A percentile compares a stretch with the other conserved stretches of the same genome.
These are phyloP conservation scores for Phytophthora cactorum DNA, from an alignment of 352 stramenopile species.

Conservation along the genomic window DNA sequence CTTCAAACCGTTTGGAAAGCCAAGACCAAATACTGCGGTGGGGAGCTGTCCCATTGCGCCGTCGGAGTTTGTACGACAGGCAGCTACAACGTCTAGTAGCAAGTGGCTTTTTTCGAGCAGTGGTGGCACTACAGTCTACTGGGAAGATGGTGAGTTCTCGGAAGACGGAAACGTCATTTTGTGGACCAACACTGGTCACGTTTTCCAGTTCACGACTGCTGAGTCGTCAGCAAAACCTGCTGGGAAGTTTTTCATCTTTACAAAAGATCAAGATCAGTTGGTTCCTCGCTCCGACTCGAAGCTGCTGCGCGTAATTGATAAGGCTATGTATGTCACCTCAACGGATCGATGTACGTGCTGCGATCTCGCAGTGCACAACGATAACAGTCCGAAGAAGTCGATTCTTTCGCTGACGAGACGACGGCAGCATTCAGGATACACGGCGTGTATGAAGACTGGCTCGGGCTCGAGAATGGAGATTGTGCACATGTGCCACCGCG, in stretches of 20 bases:
- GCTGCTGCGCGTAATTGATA: slow-evolving; percentile 53
- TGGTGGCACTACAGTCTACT: slow-evolving; percentile 39
- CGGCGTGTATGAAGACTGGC: slow-evolving; percentile 42
- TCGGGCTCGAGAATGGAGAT: slow-evolving; percentile 34
- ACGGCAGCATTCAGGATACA: slow-evolving; percentile 47
- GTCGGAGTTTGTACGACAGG: slow-evolving; percentile 38
- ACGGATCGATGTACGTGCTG: slow-evolving; percentile 72
- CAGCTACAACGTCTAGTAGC: slow-evolving; percentile 12
- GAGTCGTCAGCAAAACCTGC: slow-evolving; percentile 26
- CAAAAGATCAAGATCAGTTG: slow-evolving; percentile 82
- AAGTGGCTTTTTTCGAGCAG: slow-evolving; percentile 18
- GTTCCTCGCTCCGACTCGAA: slow-evolving; percentile 82
- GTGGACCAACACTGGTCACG: slow-evolving; percentile 72
- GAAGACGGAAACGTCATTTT: slow-evolving; percentile 64
- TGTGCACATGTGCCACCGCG: slow-evolving; percentile 62
- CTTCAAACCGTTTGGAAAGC: slow-evolving; percentile 29
- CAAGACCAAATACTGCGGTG: slow-evolving; percentile 41
- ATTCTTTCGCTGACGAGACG: slow-evolving; percentile 13
- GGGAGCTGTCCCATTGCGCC: slow-evolving; percentile 58
- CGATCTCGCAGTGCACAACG: slow-evolving; percentile 17
- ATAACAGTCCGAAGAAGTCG: slow-evolving; percentile 2
- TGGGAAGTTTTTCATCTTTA: slow-evolving; percentile 85
- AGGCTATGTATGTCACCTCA: slow-evolving; percentile 55
- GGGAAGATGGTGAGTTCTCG: slow-evolving; percentile 75
- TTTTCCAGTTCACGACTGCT: slow-evolving; percentile 63